Conservation (phyloP, 257 asterid species). For the Solanum appendiculatum region DNA sequence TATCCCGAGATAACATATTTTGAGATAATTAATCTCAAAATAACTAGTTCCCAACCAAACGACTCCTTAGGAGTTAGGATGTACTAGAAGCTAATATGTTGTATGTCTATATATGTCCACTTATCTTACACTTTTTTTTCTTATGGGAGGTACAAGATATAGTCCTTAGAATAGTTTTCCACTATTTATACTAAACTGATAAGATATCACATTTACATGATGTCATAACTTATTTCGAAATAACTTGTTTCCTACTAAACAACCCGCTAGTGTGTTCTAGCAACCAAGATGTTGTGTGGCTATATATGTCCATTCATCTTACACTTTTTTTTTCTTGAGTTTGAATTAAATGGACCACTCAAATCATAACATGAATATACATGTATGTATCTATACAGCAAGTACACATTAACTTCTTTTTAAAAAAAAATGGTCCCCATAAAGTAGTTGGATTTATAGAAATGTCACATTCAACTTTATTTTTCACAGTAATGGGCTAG, state of each 20-base stretch:
- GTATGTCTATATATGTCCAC: not conserved
- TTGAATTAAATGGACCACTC: not conserved
- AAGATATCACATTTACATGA: not conserved
- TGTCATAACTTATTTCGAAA: too few species aligned
- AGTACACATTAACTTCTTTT: not conserved
- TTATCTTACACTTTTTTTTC: not conserved
- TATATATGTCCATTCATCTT: not conserved
- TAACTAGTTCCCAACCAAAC: too few species aligned
- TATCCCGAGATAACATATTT: too few species aligned
- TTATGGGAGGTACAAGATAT: not conserved
- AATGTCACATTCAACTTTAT: conserved; percentile 6
- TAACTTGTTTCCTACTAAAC: not conserved
- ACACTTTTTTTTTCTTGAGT: not conserved
- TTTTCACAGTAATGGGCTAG: conserved; percentile 14
- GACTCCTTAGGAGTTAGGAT: not conserved
- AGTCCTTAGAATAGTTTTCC: not conserved
- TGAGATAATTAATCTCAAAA: not conserved
- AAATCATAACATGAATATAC: not conserved
- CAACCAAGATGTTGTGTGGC: not conserved
- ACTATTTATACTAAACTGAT: not conserved
- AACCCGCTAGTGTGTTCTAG: not conserved
- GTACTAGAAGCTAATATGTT: not conserved
- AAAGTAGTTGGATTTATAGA: conserved; percentile 1
- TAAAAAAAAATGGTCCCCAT: conserved; percentile 13
- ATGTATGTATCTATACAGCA: not conserved